Evolutionary conservation across 2,329 filamentous ascomycete genomes (phyloP).

Genomic region (Xylariaceae sp.): DNA sequence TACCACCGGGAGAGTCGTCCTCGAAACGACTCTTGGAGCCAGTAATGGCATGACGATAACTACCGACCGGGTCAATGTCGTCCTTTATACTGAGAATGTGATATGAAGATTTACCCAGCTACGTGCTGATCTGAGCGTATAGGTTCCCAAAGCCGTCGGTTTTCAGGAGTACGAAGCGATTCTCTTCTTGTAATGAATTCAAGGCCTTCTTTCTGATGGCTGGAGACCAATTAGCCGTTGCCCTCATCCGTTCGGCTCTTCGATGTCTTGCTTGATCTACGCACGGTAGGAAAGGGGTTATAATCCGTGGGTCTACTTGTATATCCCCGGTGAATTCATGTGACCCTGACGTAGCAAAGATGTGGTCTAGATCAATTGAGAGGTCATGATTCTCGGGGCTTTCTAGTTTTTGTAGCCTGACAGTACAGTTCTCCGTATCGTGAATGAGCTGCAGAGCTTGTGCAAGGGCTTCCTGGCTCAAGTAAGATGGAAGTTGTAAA

Average conservation of each 20-base stretch:
- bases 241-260: not conserved
- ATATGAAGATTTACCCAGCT: not conserved
- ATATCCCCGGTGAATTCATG: constrained; percentile 4
- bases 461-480: not conserved
- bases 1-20: constrained; percentile 13
- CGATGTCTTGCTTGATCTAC: not conserved
- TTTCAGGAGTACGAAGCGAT: not conserved
- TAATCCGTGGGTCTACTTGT: constrained; percentile 8
- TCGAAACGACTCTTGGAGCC: constrained; percentile 4
- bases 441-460: too few species aligned
- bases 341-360: constrained; percentile 10
- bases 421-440: too few species aligned
- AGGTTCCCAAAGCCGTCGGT: too few species aligned
- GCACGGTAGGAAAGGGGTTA: constrained; percentile 9
- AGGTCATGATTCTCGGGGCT: constrained; percentile 2
- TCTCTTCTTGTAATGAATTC: constrained; percentile 14
- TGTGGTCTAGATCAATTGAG: constrained; percentile 2
- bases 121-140: too few species aligned
- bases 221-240: constrained; percentile 2
- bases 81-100: not conserved
- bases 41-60: constrained; percentile 12
- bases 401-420: too few species aligned
- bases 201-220: constrained; percentile 16
- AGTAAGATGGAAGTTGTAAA: constrained; percentile 6
- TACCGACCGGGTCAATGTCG: not conserved